Base-by-base conservation (phyloP, 192 early-diverging fungal species). In the Backusella australiensis region DNA sequence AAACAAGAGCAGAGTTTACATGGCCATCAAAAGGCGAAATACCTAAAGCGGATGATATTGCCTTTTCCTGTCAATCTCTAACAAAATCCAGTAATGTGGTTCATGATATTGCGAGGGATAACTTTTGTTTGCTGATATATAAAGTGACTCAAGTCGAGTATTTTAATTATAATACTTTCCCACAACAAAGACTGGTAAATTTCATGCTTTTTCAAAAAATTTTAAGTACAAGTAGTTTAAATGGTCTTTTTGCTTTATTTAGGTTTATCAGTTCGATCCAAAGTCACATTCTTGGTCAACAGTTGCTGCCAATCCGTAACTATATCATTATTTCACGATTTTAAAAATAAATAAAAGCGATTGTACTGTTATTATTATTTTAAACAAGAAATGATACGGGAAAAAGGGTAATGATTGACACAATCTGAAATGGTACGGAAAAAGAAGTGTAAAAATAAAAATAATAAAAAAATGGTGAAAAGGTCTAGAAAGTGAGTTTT, bases 71-170 rank as follows among this genome's bases (percentile, higher is more conserved):
- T 73, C 78, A 85, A 19, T 85, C 83, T 23, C 75, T 93, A 46
- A 89, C 90, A 41, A 78, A 38, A 5, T 6, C 35, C 26, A 12
- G 77, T 87, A 19, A 26, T 6, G 76, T 89, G 32, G 71, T 89
- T 56, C 90, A 94, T 80, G 91, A 91, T 71, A 82, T 85, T 73
- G 93, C 93, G 1, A 75, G 92, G 69, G 93, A 94, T 70, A 93
- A 94, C 75, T 94, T 91, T 78, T 90, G 90, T 74, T 72, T 94
- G 36, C 71, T 94, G 69, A 84, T 92, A 3, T 93, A 92, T 70
- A 92, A 92, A 69, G 85, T 88, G 3, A 76, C 75, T 53, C 86
- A 86, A 39, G 91, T 94, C 14, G 88, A 90, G 9, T 88, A 92
- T 69, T 83, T 85, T 70, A 83, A 90, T 38, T 84, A 86, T 65